phyloP scores from a whole-genome alignment of 208 protist genomes.

The Crithidia fasciculata region DNA sequence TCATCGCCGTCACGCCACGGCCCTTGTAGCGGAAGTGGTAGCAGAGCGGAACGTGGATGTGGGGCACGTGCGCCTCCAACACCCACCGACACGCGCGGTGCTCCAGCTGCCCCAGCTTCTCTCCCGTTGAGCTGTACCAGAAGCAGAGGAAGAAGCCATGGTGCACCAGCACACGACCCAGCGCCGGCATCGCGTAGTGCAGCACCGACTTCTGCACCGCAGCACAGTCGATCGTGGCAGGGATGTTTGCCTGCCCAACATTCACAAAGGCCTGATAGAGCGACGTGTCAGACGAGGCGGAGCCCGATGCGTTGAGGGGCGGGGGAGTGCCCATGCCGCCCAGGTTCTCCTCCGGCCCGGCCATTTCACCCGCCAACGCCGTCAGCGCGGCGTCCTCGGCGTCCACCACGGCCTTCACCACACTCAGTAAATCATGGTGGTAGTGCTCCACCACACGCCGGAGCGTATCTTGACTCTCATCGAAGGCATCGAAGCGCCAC shows the following conservation, averaged over 20 bases:
- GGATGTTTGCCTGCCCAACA: slow-evolving; percentile 8
- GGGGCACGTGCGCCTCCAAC: slow-evolving; percentile 37
- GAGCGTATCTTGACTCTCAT: slow-evolving; percentile 39
- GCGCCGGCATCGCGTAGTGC: slow-evolving; percentile 41
- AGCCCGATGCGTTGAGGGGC: background rate
- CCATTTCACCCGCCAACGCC: slow-evolving; percentile 9
- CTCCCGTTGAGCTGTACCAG: slow-evolving; percentile 46
- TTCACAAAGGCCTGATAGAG: slow-evolving; percentile 8
- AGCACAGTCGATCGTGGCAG: slow-evolving; percentile 29
- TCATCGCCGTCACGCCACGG: slow-evolving; percentile 46
- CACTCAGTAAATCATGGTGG: slow-evolving; percentile 42
- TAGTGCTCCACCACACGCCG: slow-evolving; percentile 39
- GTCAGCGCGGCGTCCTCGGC: slow-evolving; percentile 36
- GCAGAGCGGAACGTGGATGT: slow-evolving; percentile 55
- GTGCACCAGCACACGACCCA: slow-evolving; percentile 44
- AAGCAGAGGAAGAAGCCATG: slow-evolving; percentile 60
- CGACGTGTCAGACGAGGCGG: slow-evolving; percentile 8
- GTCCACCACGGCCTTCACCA: slow-evolving; percentile 43
- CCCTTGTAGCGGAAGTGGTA: slow-evolving; percentile 64
- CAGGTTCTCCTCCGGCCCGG: slow-evolving; percentile 13
- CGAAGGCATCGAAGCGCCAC: slow-evolving; percentile 33
- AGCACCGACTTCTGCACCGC: slow-evolving; percentile 28
- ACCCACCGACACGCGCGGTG: slow-evolving; percentile 52
- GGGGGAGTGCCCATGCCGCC: slow-evolving; percentile 3
- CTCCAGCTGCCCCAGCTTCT: slow-evolving; percentile 52